These are phyloP conservation scores for Oemleria cerasiformis DNA, from an alignment of 306 rosid genomes.

Conservation along the genomic window DNA sequence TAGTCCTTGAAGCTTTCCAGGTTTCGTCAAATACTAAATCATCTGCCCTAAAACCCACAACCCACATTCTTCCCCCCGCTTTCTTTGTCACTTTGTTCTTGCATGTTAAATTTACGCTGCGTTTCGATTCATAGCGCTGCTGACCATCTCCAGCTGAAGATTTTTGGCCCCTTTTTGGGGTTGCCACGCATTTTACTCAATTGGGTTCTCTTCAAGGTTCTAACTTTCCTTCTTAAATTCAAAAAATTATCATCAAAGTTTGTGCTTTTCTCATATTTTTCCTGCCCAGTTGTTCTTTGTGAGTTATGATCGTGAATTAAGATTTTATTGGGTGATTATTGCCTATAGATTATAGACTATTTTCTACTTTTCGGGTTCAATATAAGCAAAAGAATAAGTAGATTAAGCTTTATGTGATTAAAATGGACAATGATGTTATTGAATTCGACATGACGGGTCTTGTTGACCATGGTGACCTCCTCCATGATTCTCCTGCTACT, in stretches of 20 bases:
- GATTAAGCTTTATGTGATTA: neutral
- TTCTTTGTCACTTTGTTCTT: neutral
- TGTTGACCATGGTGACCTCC: conserved; percentile 32
- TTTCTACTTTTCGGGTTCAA: neutral
- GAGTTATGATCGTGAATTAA: neutral
- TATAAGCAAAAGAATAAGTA: neutral
- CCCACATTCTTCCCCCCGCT: conserved; percentile 18
- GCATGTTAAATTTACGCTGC: neutral
- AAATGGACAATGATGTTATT: conserved; percentile 43
- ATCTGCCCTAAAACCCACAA: conserved; percentile 28
- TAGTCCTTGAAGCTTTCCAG: conserved; percentile 14
- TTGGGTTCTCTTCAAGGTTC: conserved; percentile 8
- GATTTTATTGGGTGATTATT: neutral
- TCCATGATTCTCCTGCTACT: conserved; percentile 13
- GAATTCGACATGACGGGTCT: conserved; percentile 51
- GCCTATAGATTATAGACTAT: no score
- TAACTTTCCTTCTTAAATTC: neutral
- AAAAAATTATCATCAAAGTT: neutral
- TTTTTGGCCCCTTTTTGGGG: neutral
- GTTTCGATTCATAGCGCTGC: neutral
- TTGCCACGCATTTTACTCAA: conserved; percentile 1
- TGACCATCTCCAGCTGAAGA: neutral
- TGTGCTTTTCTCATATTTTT: neutral
- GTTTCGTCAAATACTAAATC: conserved; percentile 13
- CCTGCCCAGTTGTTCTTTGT: neutral